A percentile compares a stretch with the other conserved stretches of the same genome.
phyloP scores from a whole-genome alignment of 1,284 basidiomycete genomes.

The Flammula alnicola region DNA sequence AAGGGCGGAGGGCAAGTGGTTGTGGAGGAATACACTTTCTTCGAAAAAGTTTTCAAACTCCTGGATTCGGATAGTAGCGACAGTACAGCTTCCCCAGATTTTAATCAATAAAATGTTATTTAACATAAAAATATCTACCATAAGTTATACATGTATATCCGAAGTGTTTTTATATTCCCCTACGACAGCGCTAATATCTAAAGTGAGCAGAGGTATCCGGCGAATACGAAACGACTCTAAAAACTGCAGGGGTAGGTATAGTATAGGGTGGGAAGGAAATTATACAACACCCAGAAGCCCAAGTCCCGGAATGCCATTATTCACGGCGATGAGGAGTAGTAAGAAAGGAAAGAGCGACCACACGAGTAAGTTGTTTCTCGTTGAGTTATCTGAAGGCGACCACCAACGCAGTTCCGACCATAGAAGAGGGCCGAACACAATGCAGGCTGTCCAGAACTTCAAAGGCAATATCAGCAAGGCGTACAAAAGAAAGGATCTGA shows the following conservation, averaged over 20 bases:
- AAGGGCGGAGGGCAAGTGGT: too few species aligned
- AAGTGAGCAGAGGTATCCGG: not conserved
- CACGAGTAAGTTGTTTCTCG: conserved; percentile 22
- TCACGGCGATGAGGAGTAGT: conserved; percentile 17
- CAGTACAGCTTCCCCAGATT: too few species aligned
- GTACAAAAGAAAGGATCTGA: not conserved
- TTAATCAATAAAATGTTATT: too few species aligned
- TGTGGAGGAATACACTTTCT: too few species aligned
- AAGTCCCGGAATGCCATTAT: conserved; percentile 21
- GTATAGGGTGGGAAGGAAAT: not conserved
- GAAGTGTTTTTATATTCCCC: too few species aligned
- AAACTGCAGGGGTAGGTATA: not conserved
- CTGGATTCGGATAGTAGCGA: too few species aligned
- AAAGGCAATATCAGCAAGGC: conserved; percentile 11
- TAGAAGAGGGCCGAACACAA: conserved; percentile 85
- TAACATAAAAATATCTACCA: too few species aligned
- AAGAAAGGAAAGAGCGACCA: conserved; percentile 23
- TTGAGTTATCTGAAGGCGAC: conserved; percentile 27
- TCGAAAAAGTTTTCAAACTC: too few species aligned
- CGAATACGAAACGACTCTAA: not conserved
- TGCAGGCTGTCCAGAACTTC: conserved; percentile 86
- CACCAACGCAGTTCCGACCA: conserved; percentile 77
- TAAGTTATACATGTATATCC: too few species aligned
- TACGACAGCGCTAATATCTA: too few species aligned
- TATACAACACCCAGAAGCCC: conserved; percentile 18